Base-by-base conservation (phyloP, 2,329 filamentous ascomycete species). In the Leptographium lundbergii region DNA sequence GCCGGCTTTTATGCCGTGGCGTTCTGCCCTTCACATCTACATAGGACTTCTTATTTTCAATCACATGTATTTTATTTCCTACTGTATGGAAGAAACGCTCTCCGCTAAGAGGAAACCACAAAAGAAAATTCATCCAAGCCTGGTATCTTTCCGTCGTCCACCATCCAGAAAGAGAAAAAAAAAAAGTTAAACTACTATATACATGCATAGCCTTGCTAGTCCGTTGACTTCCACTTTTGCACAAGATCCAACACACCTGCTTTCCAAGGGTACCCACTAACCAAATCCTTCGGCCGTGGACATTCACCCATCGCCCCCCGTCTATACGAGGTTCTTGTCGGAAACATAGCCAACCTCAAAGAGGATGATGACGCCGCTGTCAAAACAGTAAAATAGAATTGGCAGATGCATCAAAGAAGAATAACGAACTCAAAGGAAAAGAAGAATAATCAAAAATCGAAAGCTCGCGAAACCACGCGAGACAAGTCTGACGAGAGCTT, bases 131-230 rank as follows among this genome's bases (percentile, higher is more conserved):
- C 54, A 58, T 47, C 57, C 59, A 57, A 53, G 34, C 54, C 53
- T 48, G 59, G 57, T 59, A 59, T 61, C 59, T 57, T 58, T 48
- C 56, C 54, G 42, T 59, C 62, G 22, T 58, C 56, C 57, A 54
- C 65, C 53, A 24, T 65, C 67, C 63, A 51, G 42, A 53, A 56
- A 57, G 24, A 47, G 45, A 50, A 57, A 58, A 54, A 24, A 54
- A 24, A 50, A 57, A 50, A 52, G 17, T n/a, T 54, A 48, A 59
- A 27, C 34, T 53, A 36, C 52, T 58, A 36, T 61, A 62, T 61
- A 61, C 61, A 59, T 57, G 59, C 57, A 59, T 59, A 54, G 57
- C 60, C 60, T 52, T 45, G 32, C 51, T 47, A 32, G 45, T 51
- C 60, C 52, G 48, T 57, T 25, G 34, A 39, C 53, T 51, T 27